Evolutionary conservation across 345 rosid genomes (phyloP).

Genomic region (Eucalyptus brandiana): DNA sequence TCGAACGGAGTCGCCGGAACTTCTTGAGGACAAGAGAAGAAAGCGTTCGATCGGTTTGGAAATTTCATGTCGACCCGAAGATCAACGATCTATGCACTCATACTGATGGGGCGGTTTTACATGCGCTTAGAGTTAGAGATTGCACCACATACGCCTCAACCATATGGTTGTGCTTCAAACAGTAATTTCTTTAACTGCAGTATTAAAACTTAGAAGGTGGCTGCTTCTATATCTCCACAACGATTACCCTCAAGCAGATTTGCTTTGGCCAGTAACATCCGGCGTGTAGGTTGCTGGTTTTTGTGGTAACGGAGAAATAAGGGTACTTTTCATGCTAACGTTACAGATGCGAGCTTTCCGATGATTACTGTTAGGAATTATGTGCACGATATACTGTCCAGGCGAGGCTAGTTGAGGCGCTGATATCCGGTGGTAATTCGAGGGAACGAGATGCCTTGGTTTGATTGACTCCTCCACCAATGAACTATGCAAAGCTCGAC

Average conservation of each 20-base stretch:
- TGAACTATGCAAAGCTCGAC: not conserved
- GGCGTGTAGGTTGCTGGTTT: not conserved
- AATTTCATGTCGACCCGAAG: not conserved
- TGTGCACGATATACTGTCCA: not conserved
- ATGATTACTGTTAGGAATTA: not conserved
- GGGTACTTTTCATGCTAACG: not conserved
- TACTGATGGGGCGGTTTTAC: not conserved
- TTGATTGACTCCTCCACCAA: not conserved
- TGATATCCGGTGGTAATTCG: not conserved
- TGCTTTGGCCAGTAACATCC: not conserved
- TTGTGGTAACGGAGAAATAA: not conserved
- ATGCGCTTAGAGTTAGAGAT: not conserved
- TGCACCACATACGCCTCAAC: not conserved
- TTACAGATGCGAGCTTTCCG: not conserved
- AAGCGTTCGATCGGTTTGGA: not conserved
- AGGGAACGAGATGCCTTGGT: not conserved
- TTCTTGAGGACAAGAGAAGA: not conserved
- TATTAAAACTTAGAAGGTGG: not conserved
- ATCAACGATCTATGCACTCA: not conserved
- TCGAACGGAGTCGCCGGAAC: not conserved
- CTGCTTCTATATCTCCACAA: not conserved
- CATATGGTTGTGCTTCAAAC: not conserved
- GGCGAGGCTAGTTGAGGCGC: not conserved
- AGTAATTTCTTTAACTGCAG: not conserved
- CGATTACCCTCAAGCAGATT: not conserved